Base-by-base conservation (phyloP, 352 stramenopile genomes). In the Saprolegnia parasitica region DNA sequence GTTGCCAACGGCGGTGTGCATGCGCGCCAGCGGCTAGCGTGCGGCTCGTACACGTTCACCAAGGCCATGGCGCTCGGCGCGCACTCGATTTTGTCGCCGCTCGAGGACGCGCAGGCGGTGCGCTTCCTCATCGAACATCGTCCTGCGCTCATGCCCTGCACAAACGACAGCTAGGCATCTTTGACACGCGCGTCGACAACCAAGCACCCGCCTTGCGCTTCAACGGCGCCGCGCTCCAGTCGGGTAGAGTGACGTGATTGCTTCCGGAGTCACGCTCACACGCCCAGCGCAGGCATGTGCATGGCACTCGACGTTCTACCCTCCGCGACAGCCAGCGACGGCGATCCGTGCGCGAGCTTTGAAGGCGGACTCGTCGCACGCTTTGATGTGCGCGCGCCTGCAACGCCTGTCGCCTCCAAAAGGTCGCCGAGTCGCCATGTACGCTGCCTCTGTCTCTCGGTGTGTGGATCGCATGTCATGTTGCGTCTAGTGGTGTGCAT, bases 361-460 rank as follows among this genome's bases (percentile, higher is more conserved):
- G 86, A 94, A 78, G 81, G 84, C 60, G 86, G 86, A 5, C 76
- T 84, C 67, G 74, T 94, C 45, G 75, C 75, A n/a, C 61, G 91
- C 20, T 60, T 91, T 37, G 86, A 94, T 56, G 68, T 90, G 55
- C 81, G 84, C 10, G 26, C 20, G 13, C 20, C 37, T 8, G 5
- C 24, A 0, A 32, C 63, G 6, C 54, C 49, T 0, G 3, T 70
- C 11, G 5, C 55, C 20, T 26, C 6, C 63, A 37, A 5, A 24
- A 32, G 16, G 40, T 60, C 21, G 26, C 62, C 35, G 9, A 39
- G 9, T 57, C 62, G 16, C 26, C 62, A n/a, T 4, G 24, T 39
- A 54, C 65, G 15, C 18, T n/a, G n/a, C n/a, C n/a, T n/a, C 50
- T 50, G 1, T 21, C 39, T 20, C n/a, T 65, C 20, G 4, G 68